A percentile compares a stretch with the other conserved stretches of the same genome.
phyloP scores from a whole-genome alignment of 495 filamentous ascomycete species.

The Parathielavia appendiculata region DNA sequence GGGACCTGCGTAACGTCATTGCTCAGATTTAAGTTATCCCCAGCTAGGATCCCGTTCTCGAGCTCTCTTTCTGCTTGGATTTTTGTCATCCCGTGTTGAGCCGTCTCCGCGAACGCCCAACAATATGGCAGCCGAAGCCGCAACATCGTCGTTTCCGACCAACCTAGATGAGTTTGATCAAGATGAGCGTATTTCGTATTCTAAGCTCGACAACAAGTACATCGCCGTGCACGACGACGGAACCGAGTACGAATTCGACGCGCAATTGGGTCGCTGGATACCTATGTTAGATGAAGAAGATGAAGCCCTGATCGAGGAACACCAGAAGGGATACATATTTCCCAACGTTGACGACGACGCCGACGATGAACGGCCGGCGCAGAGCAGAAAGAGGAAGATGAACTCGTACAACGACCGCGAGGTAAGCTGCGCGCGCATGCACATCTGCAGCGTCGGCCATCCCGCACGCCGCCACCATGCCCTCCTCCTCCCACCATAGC shows the following conservation, averaged over 20 bases:
- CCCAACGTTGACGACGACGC: constrained; percentile 54
- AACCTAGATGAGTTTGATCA: constrained; percentile 69
- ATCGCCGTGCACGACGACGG: constrained; percentile 82
- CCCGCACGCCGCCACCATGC: constrained; percentile 11
- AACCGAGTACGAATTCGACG: constrained; percentile 77
- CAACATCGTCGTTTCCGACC: constrained; percentile 56
- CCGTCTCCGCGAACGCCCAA: constrained; percentile 1
- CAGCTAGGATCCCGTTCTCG: background rate
- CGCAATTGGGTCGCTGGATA: constrained; percentile 70
- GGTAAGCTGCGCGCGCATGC: constrained; percentile 44
- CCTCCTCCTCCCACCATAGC: constrained; percentile 13
- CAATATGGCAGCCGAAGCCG: constrained; percentile 26
- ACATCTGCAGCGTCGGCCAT: constrained; percentile 21
- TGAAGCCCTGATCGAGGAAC: constrained; percentile 71
- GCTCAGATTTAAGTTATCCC: no score
- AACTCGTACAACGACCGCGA: constrained; percentile 54
- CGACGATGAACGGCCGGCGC: constrained; percentile 45
- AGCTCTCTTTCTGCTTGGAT: background rate
- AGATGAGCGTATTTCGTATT: constrained; percentile 83
- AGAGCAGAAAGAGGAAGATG: constrained; percentile 70
- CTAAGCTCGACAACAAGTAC: constrained; percentile 71
- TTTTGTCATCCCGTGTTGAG: background rate
- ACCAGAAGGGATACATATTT: constrained; percentile 62
- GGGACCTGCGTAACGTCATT: constrained; percentile 12
- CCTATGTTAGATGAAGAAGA: constrained; percentile 79